phyloP scores from a whole-genome alignment of 257 asterid genomes.

The Anisodus tanguticus region DNA sequence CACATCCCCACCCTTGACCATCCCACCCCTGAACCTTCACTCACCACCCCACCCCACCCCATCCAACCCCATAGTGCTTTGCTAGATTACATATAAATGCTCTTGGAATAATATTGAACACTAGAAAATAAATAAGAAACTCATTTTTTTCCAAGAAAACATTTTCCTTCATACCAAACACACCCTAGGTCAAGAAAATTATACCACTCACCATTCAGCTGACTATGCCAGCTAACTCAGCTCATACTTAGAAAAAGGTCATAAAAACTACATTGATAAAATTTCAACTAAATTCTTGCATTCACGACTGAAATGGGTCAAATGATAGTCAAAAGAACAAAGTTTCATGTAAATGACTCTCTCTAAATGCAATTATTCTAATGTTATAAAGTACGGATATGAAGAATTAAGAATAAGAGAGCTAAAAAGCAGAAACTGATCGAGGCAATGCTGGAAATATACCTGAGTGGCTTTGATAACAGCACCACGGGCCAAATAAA shows the following conservation, averaged over 20 bases:
- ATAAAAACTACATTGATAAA: neutral
- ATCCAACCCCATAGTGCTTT: too few species aligned
- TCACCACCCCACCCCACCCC: too few species aligned
- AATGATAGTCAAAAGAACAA: neutral
- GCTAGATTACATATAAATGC: too few species aligned
- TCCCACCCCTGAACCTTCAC: too few species aligned
- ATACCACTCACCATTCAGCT: neutral
- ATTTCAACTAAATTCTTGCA: neutral
- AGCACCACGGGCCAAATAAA: conserved; percentile 81
- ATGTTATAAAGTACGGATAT: neutral
- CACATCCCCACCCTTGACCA: too few species aligned
- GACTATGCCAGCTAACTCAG: neutral
- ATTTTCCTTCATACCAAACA: too few species aligned
- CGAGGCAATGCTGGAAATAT: conserved; percentile 1
- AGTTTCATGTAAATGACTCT: neutral
- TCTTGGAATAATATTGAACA: too few species aligned
- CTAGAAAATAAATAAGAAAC: too few species aligned
- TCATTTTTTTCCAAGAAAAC: too few species aligned
- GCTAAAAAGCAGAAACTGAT: neutral
- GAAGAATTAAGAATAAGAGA: neutral
- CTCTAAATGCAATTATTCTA: neutral
- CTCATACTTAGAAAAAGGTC: conserved; percentile 14
- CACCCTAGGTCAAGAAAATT: neutral
- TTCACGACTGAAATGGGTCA: neutral
- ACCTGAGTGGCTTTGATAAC: conserved; percentile 85